A percentile compares a stretch with the other conserved stretches of the same genome.
phyloP scores from a whole-genome alignment of 2,329 filamentous ascomycete genomes.

The Podosphaera fusca region DNA sequence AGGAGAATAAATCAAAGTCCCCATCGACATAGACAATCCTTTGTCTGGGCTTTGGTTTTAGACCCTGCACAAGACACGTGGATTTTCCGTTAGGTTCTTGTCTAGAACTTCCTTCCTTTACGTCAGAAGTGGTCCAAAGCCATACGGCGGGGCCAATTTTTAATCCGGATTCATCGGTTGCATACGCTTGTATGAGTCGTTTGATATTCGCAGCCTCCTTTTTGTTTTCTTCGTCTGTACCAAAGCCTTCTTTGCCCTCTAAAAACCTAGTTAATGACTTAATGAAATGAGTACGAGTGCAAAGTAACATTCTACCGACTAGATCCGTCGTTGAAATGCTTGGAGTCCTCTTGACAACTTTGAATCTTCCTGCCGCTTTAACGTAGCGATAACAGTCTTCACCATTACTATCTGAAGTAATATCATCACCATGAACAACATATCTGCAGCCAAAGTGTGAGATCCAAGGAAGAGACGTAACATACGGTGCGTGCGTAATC shows the following conservation, averaged over 20 bases:
- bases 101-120: slow-evolving; percentile 15
- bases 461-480: slow-evolving; percentile 84
- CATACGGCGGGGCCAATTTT: slow-evolving; percentile 64
- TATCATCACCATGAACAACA: slow-evolving; percentile 91
- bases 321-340: slow-evolving; percentile 94
- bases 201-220: slow-evolving; percentile 43
- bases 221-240: slow-evolving; percentile 35
- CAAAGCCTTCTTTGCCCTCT: slow-evolving; percentile 47
- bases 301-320: slow-evolving; percentile 92
- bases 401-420: slow-evolving; percentile 79
- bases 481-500: slow-evolving; percentile 73
- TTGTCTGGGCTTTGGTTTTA: slow-evolving; percentile 52
- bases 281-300: slow-evolving; percentile 87
- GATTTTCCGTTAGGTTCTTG: slow-evolving; percentile 42
- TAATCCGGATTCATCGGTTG: slow-evolving; percentile 62
- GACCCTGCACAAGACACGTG: slow-evolving; percentile 43
- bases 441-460: slow-evolving; percentile 86
- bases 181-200: slow-evolving; percentile 62
- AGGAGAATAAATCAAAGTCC: slow-evolving; percentile 90
- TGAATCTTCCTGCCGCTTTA: slow-evolving; percentile 81
- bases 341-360: slow-evolving; percentile 87
- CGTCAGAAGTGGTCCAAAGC: slow-evolving; percentile 44
- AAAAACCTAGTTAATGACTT: slow-evolving; percentile 49
- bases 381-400: slow-evolving; percentile 97
- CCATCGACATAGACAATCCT: slow-evolving; percentile 86